Evolutionary conservation across 2,329 filamentous ascomycete genomes (phyloP).

Genomic region (Botryotinia convoluta): DNA sequence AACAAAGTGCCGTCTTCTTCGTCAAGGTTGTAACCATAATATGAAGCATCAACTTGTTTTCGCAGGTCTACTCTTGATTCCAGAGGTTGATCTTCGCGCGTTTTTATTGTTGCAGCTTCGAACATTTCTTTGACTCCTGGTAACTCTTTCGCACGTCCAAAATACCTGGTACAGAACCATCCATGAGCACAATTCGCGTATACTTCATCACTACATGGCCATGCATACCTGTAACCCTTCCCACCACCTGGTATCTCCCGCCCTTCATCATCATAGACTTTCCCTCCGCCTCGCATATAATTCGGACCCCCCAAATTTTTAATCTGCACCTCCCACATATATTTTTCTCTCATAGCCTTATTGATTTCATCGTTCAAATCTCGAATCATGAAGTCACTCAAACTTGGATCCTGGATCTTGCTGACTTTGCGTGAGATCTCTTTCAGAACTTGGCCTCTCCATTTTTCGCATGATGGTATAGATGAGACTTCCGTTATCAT

Average conservation of each 20-base stretch:
- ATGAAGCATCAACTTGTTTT: slow-evolving; percentile 83
- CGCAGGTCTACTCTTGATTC: slow-evolving; percentile 67
- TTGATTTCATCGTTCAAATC: slow-evolving; percentile 99
- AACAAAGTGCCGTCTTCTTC: slow-evolving; percentile 84
- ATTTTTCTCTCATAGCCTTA: slow-evolving; percentile 97
- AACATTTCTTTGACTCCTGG: slow-evolving; percentile 97
- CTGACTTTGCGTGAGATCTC: slow-evolving; percentile 97
- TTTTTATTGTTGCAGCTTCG: slow-evolving; percentile 65
- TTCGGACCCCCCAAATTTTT: slow-evolving; percentile 94
- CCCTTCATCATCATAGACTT: slow-evolving; percentile 54
- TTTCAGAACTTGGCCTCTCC: slow-evolving; percentile 95
- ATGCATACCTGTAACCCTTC: slow-evolving; percentile 89
- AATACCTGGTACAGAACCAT: slow-evolving; percentile 67
- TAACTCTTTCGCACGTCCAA: slow-evolving; percentile 83
- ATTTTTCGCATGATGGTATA: slow-evolving; percentile 90
- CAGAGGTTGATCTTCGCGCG: slow-evolving; percentile 58
- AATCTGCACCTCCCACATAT: slow-evolving; percentile 98
- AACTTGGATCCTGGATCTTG: slow-evolving; percentile 84
- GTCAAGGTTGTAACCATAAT: slow-evolving; percentile 91
- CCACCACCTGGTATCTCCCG: slow-evolving; percentile 63
- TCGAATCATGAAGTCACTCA: slow-evolving; percentile 96
- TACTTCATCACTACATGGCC: not conserved
- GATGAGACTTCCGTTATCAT: slow-evolving; percentile 81
- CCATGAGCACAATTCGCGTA: slow-evolving; percentile 17
- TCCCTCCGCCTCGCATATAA: slow-evolving; percentile 59